Conservation (phyloP, 1,284 basidiomycete genomes). For the Moesziomyces parantarcticus region DNA sequence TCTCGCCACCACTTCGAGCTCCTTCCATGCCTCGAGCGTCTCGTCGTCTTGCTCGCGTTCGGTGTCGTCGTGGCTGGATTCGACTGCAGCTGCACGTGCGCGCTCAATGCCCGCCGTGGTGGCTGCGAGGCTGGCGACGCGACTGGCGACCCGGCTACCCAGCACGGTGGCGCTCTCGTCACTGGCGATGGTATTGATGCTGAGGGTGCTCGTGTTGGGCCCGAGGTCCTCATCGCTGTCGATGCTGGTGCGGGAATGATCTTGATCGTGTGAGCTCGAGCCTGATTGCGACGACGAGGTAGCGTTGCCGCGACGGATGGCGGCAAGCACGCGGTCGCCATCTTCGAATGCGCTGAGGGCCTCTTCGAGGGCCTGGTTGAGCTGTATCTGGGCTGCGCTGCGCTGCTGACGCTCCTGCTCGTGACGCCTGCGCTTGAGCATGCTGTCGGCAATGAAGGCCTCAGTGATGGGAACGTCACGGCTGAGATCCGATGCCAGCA, state of each 20-base stretch:
- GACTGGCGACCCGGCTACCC: slow-evolving; percentile 32
- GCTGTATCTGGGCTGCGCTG: slow-evolving; percentile 34
- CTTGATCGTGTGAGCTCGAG: background rate
- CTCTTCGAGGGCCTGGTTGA: slow-evolving; percentile 44
- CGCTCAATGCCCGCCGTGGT: slow-evolving; percentile 25
- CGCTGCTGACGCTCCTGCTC: slow-evolving; percentile 25
- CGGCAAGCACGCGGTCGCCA: slow-evolving; percentile 31
- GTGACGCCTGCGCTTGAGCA: slow-evolving; percentile 7
- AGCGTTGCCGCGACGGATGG: slow-evolving; percentile 17
- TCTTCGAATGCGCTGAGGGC: slow-evolving; percentile 35
- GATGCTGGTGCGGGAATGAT: slow-evolving; percentile 13
- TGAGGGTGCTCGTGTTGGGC: slow-evolving; percentile 42
- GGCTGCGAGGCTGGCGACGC: slow-evolving; percentile 30
- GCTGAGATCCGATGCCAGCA: slow-evolving; percentile 25
- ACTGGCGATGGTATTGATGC: slow-evolving; percentile 45
- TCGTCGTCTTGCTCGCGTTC: slow-evolving; percentile 40
- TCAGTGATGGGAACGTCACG: slow-evolving; percentile 18
- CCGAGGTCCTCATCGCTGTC: slow-evolving; percentile 45
- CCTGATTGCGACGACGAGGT: background rate
- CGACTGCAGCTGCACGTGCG: slow-evolving; percentile 1
- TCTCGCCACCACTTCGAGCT: slow-evolving; percentile 35
- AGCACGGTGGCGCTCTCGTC: slow-evolving; percentile 51
- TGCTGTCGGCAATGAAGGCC: slow-evolving; percentile 19
- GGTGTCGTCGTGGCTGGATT: slow-evolving; percentile 1
- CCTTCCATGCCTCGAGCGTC: slow-evolving; percentile 30